Percentiles rank a stretch among this genome's conserved stretches.
Conservation (phyloP, 768 basidiomycete species). For the Panellus pusillus region DNA sequence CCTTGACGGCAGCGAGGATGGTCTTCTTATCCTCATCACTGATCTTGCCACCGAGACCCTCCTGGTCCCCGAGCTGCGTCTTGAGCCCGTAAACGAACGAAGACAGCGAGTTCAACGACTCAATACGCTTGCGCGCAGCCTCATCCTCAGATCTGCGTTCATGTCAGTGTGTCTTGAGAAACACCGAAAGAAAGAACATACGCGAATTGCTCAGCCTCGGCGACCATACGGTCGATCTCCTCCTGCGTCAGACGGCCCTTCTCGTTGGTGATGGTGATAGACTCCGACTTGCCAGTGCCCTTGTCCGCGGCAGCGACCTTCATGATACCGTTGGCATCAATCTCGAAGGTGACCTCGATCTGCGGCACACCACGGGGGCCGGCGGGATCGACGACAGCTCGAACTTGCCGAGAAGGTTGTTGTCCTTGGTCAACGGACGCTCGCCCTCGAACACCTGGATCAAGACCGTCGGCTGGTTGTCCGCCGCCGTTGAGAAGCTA, state of each 20-base stretch:
- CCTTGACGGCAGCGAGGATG: conserved; percentile 79
- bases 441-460: conserved; percentile 99
- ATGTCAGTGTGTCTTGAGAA: neutral
- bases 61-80: conserved; percentile 80
- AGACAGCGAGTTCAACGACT: conserved; percentile 80
- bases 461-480: conserved; percentile 92
- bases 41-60: conserved; percentile 90
- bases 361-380: conserved; percentile 94
- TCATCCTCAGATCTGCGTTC: conserved; percentile 59
- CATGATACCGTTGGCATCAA: conserved; percentile 95
- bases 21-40: conserved; percentile 81
- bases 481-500: conserved; percentile 79
- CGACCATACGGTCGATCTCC: conserved; percentile 95
- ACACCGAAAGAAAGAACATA: neutral
- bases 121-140: conserved; percentile 78
- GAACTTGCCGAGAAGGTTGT: conserved; percentile 97
- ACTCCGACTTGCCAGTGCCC: conserved; percentile 86
- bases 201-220: conserved; percentile 89
- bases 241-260: conserved; percentile 89
- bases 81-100: conserved; percentile 86
- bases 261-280: conserved; percentile 94
- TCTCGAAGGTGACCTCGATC: conserved; percentile 95
- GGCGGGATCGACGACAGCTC: conserved; percentile 92
- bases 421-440: conserved; percentile 96
- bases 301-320: conserved; percentile 92